Percentiles rank a stretch among this genome's conserved stretches.
phyloP scores from a whole-genome alignment of 257 asterid species.

The Solanum ahanhuiri region DNA sequence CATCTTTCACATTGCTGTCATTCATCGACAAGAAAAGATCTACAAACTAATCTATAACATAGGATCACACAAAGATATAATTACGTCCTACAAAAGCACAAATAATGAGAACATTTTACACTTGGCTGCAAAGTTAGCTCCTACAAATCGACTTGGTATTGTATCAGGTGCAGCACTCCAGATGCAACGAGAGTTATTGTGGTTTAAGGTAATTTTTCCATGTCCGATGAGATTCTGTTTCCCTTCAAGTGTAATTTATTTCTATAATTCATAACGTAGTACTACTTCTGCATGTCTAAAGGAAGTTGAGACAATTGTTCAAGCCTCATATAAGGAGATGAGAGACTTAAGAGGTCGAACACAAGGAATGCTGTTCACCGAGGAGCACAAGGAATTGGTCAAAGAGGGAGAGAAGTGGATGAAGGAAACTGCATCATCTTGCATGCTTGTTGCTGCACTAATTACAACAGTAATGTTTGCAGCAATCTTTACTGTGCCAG shows the following conservation, averaged over 20 bases:
- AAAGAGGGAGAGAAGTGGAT: slow-evolving; percentile 26
- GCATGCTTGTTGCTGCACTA: slow-evolving; percentile 28
- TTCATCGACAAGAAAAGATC: slow-evolving; percentile 22
- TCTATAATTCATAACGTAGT: background rate
- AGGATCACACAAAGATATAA: slow-evolving; percentile 28
- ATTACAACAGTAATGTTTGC: slow-evolving; percentile 27
- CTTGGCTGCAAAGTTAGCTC: slow-evolving; percentile 24
- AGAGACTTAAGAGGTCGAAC: slow-evolving; percentile 8
- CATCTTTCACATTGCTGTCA: slow-evolving; percentile 25
- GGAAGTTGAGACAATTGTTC: slow-evolving; percentile 26
- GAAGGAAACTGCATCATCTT: slow-evolving; percentile 26
- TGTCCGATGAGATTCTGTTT: background rate
- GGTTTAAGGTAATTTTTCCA: slow-evolving; percentile 15
- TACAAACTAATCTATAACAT: slow-evolving; percentile 21
- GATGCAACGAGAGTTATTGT: slow-evolving; percentile 24
- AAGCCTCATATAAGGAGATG: slow-evolving; percentile 15
- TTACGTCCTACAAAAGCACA: slow-evolving; percentile 14
- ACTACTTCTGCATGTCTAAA: background rate
- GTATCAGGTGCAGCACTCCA: slow-evolving; percentile 37
- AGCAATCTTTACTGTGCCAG: slow-evolving; percentile 22
- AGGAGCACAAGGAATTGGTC: slow-evolving; percentile 15
- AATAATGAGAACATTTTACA: slow-evolving; percentile 19
- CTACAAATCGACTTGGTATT: slow-evolving; percentile 12
- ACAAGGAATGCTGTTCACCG: slow-evolving; percentile 15
- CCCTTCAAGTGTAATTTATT: background rate